Evolutionary conservation across 2,329 filamentous ascomycete species (phyloP), one percentile per base, ranked within the genome.

Genomic region (Trichoderma sp.): DNA sequence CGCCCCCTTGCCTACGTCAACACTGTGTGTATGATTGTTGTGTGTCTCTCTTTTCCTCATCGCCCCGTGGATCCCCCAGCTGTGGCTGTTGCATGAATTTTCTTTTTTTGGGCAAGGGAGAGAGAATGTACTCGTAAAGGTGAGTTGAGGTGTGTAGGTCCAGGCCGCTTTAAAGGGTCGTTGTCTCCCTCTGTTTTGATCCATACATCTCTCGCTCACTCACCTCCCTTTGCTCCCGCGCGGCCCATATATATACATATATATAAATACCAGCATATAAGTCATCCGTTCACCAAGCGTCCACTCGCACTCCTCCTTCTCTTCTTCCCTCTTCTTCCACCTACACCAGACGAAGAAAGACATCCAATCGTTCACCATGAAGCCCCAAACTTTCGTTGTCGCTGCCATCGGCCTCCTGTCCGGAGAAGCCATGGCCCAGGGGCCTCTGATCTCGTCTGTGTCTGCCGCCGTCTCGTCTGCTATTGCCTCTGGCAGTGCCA

Each of bases 361-460:
- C 29, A 50, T 60, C 33, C 72, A 68, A 75, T 69, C 72, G 64
- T 74, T 74, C 41, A 71, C 31, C 56, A 76, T 76, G 75, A 68
- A 76, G 63, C 63, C 27, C 41, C 59, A 73, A 31, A 65, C 64
- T 68, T 21, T 74, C 63, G 60, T 65, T 66, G 16, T 76, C n/a
- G 33, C 69, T 63, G 69, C 69, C 50, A n/a, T 76, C 24, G 71
- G 75, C 64, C 75, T 76, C 75, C 71, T 76, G 64, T 74, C 69
- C 29, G 64, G 68, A 35, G 64, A 72, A 27, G 56, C 53, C 6
- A 24, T 76, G 24, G 69, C 29, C 64, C 75, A 76, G 69, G 14
- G 6, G 5, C 41, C 45, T n/a, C 45, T 75, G 56, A 27, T 75
- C 45, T 71, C 67, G 24, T 74, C 75, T 18, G 53, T 56, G 21